Base-by-base conservation (phyloP, 352 stramenopile genomes). In the Hyaloperonospora arabidopsidis region DNA sequence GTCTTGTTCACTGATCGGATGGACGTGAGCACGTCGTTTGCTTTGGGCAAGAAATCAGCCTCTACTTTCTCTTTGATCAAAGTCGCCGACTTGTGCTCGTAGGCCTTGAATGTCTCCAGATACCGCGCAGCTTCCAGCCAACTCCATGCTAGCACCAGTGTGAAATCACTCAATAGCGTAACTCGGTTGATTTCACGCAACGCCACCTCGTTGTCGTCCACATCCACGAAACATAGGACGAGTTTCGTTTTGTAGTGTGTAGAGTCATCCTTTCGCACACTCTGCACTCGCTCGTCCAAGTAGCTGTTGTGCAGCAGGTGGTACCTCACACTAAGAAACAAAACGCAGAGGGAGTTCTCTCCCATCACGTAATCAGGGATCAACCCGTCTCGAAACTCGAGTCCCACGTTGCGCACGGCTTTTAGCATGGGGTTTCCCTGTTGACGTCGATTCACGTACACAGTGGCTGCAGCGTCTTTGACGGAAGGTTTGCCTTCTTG, bases 1-100 rank as follows among this genome's bases (percentile, higher is more conserved):
- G 94, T 98, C 65, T 98, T 98, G 75, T 98, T 98, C 13, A 98
- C 78, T 21, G 86, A 94, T 15, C 84, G 76, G 11, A 97, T 76
- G 35, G 73, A 84, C 35, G 78, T 93, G 44, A 98, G 75, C 43
- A 94, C 87, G 61, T 98, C 85, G 52, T 93, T 86, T 6, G 95
- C 84, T 63, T 96, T 91, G 0, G 84, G 70, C 15, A 97, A 66
- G 55, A 97, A 96, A 51, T 94, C 89, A 14, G 74, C 74, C 52
- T 97, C 79, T 13, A 97, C 79, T 59, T 93, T 87, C 62, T 97
- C 93, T 71, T 97, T 94, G 56, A 98, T 98, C 21, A 89, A 79
- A 23, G 79, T 86, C 25, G 92, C 85, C 69, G 96, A 89, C 64
- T 97, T 98, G 52, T 97, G 92, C 65, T 98, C 94, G 59, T 97